phyloP scores from a whole-genome alignment of 2,329 filamentous ascomycete species.

The Pseudogymnoascus sp. region DNA sequence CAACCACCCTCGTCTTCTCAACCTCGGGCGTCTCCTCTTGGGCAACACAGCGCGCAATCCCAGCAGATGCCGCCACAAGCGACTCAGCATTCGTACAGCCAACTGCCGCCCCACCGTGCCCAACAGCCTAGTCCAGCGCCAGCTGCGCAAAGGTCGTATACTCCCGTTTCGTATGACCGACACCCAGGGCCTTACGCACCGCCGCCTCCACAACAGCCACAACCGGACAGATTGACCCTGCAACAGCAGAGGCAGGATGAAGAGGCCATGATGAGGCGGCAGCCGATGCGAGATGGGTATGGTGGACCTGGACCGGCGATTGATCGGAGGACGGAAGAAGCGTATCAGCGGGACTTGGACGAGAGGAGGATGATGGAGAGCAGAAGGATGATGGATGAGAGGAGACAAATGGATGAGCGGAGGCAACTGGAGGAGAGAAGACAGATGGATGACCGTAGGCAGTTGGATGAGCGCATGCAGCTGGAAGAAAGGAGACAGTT shows the following conservation, averaged over 20 bases:
- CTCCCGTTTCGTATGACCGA: neutral
- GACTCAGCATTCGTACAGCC: neutral
- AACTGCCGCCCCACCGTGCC: neutral
- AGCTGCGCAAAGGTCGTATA: constrained; percentile 1
- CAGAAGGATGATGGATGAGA: neutral
- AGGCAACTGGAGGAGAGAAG: neutral
- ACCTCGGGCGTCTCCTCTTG: neutral
- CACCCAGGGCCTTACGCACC: neutral
- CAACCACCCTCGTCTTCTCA: neutral
- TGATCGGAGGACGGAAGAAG: neutral
- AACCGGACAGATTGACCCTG: neutral
- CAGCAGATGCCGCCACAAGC: neutral
- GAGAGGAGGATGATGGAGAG: neutral
- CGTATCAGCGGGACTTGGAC: neutral
- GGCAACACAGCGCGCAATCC: neutral
- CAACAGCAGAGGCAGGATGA: constrained; percentile 1
- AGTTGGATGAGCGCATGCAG: neutral
- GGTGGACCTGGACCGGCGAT: neutral
- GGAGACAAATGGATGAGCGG: neutral
- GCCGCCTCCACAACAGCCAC: neutral
- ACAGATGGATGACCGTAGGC: neutral
- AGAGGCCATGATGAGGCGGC: neutral
- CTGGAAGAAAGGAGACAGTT: neutral
- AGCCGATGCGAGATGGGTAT: constrained; percentile 1
- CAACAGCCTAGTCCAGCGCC: neutral